Evolutionary conservation across 2,329 filamentous ascomycete genomes (phyloP).

Genomic region (Mycosphaerella sp.): DNA sequence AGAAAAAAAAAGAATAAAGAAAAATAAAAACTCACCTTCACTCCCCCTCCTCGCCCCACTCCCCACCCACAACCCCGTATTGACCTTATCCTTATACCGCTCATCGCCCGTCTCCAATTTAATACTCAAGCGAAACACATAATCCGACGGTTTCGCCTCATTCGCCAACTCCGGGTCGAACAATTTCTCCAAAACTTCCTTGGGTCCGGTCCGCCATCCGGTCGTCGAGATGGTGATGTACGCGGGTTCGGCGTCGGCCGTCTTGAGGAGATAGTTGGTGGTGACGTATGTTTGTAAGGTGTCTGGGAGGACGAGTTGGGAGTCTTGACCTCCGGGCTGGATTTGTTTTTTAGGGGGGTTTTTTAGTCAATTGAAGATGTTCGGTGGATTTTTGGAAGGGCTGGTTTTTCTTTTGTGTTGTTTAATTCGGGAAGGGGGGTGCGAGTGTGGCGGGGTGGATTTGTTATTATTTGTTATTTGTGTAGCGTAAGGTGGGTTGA

Average conservation of each 20-base stretch:
- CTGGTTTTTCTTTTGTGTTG: too few relatives aligned
- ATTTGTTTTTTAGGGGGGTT: background rate
- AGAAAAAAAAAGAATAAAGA: too few relatives aligned
- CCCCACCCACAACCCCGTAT: conserved; percentile 18
- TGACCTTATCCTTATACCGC: conserved; percentile 13
- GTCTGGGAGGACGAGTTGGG: conserved; percentile 15
- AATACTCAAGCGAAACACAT: conserved; percentile 13
- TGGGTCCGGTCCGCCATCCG: conserved; percentile 18
- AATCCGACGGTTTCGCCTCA: conserved; percentile 17
- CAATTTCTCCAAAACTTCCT: conserved; percentile 15
- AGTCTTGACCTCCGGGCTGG: conserved; percentile 20
- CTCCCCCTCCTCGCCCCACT: conserved; percentile 15
- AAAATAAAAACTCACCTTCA: conserved; percentile 12
- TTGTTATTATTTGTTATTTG: too few relatives aligned
- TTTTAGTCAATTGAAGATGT: too few relatives aligned
- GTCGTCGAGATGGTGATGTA: conserved; percentile 19
- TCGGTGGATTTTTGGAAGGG: too few relatives aligned
- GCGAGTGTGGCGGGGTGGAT: too few relatives aligned
- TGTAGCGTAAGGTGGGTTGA: too few relatives aligned
- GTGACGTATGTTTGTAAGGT: conserved; percentile 14
- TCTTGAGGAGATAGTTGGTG: conserved; percentile 19
- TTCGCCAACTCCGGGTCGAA: conserved; percentile 17
- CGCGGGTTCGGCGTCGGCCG: conserved; percentile 13
- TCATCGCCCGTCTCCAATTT: conserved; percentile 20
- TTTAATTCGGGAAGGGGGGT: too few relatives aligned